Conservation (phyloP, 176 grass and related monocot species). For the Oryza meridionalis region DNA sequence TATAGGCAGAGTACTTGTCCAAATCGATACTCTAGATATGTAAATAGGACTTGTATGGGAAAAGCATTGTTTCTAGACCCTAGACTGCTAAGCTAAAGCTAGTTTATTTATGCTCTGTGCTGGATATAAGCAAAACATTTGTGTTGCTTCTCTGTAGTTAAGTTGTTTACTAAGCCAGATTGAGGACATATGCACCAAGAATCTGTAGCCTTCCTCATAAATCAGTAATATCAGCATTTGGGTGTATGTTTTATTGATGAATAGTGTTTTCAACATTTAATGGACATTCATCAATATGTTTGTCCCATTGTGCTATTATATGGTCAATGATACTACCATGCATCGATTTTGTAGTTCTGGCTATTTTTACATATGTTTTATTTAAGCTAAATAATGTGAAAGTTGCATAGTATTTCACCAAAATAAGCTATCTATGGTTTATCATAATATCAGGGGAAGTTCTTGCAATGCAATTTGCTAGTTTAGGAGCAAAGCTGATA, state of each 20-base stretch:
- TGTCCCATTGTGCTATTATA: background rate
- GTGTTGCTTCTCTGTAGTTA: background rate
- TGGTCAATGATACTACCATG: background rate
- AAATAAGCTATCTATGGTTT: constrained; percentile 20
- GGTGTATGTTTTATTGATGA: background rate
- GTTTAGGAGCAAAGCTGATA: constrained; percentile 94
- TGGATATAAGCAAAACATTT: background rate
- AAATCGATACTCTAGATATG: background rate
- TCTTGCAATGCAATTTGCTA: constrained; percentile 77
- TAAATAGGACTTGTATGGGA: background rate
- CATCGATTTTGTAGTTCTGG: background rate
- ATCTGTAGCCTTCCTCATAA: background rate
- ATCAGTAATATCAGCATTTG: background rate
- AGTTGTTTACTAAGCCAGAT: background rate
- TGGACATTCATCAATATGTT: background rate
- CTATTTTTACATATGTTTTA: background rate
- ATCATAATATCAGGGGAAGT: constrained; percentile 65
- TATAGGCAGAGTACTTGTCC: too few relatives aligned
- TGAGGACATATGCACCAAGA: background rate
- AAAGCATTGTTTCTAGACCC: background rate
- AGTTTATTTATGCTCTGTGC: background rate
- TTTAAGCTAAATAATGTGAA: background rate
- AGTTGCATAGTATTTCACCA: background rate
- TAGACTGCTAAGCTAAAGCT: background rate
- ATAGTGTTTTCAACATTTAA: background rate